Evolutionary conservation across 2,329 filamentous ascomycete genomes (phyloP), one percentile per base, ranked within the genome.

Genomic region (Hymenoscyphus infarciens): DNA sequence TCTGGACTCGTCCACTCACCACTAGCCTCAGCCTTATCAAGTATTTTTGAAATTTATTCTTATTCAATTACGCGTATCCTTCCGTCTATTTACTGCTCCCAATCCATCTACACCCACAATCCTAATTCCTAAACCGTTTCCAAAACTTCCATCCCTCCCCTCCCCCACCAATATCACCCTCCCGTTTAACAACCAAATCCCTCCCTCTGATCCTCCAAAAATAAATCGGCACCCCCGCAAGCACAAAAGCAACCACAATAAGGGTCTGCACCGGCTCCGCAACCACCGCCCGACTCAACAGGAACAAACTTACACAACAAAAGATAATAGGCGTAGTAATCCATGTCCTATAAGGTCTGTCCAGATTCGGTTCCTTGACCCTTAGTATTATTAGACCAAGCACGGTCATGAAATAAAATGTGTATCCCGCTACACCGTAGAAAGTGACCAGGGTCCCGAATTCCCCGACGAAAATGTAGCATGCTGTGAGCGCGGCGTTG

Each of bases 291-390:
- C 95, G 83, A 72, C 87, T 93, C 52, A 99, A 83, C 67, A 99
- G 77, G 74, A 99, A 99, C 67, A 99, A 76, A 74, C 91, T 96
- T 45, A 99, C 95, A 73, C 95, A 99, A 82, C 95, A 99, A 75
- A 99, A 99, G 62, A 97, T 94, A 68, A 99, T 94, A 11, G 95
- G 95, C 2, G 95, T 99, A 0, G 89, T 89, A 72, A 99, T 97
- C 95, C 94, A 99, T 2, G 93, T 97, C 75, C 87, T 88, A 77
- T 99, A 99, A 0, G 95, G 94, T 29, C 95, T 80, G 75, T 97
- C 92, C 55, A 99, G 82, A 66, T 88, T 82, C 3, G 95, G 95
- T 75, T 99, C 95, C 66, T 84, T 85, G 33, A 98, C 91, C 33
- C 95, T 84, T 65, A 99, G 81, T 59, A 99, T 85, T 66, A 99